Percentiles rank a stretch among this genome's conserved stretches.
Evolutionary conservation across 1,139 yeast genomes (phyloP).

Genomic region (Kodamaea sp.): DNA sequence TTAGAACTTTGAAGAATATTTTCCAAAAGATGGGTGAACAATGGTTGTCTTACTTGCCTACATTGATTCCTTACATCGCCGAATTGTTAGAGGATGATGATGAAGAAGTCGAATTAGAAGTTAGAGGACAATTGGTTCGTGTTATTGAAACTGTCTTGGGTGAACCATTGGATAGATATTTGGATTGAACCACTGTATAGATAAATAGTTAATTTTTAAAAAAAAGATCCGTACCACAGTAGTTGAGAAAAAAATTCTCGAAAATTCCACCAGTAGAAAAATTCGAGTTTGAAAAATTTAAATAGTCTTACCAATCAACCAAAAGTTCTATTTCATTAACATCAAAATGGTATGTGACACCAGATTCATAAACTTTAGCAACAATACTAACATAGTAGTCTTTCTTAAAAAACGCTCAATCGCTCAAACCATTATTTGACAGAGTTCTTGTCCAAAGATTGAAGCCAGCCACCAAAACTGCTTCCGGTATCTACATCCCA

Average conservation of each 20-base stretch:
- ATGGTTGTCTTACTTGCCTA: conserved; percentile 90
- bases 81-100: conserved; percentile 94
- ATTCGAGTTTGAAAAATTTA: conserved; percentile 4
- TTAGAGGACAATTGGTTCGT: conserved; percentile 85
- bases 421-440: conserved; percentile 89
- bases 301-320: conserved; percentile 3
- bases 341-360: conserved; percentile 4
- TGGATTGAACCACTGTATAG: conserved; percentile 44
- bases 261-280: conserved; percentile 7
- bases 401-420: conserved; percentile 77
- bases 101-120: conserved; percentile 88
- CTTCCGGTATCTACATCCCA: conserved; percentile 93
- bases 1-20: conserved; percentile 71
- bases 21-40: conserved; percentile 93
- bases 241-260: conserved; percentile 10
- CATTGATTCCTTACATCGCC: conserved; percentile 91
- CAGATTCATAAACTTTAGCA: neutral
- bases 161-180: conserved; percentile 87
- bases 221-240: neutral
- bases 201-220: too few relatives aligned
- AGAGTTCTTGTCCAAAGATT: conserved; percentile 92
- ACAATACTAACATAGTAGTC: conserved; percentile 29
- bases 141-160: conserved; percentile 91
- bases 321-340: conserved; percentile 1
- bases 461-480: conserved; percentile 88